Evolutionary conservation across 495 filamentous ascomycete species (phyloP).

Genomic region (Choiromyces venosus): DNA sequence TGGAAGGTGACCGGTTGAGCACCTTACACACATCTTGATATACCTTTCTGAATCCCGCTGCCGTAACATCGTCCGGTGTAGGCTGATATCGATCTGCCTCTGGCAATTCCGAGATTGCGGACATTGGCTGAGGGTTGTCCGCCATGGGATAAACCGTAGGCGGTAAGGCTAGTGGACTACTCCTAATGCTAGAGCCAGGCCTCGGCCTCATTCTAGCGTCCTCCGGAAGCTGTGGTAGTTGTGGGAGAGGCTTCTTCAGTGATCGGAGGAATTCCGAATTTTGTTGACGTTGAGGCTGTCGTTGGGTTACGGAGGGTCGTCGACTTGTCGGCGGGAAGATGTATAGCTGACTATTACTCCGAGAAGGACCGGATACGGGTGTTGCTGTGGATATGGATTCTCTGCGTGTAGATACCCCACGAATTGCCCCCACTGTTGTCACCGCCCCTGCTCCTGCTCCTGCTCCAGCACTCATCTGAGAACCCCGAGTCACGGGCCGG

Average conservation of each 20-base stretch:
- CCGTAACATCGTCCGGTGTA: neutral
- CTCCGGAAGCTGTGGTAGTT: neutral
- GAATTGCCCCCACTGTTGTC: neutral
- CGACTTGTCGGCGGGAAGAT: neutral
- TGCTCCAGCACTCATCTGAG: neutral
- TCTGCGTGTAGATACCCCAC: neutral
- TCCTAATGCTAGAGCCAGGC: neutral
- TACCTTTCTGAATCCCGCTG: neutral
- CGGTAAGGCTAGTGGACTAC: neutral
- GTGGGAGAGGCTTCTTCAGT: neutral
- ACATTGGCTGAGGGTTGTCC: neutral
- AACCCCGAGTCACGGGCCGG: neutral
- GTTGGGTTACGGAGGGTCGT: neutral
- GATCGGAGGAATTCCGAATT: neutral
- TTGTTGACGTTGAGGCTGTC: neutral
- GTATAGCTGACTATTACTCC: neutral
- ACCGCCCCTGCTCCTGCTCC: neutral
- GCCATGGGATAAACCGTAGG: neutral
- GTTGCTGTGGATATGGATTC: neutral
- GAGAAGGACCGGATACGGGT: neutral
- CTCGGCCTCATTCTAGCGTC: neutral
- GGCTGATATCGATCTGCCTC: neutral
- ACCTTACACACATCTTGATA: neutral
- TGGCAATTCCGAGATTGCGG: neutral
- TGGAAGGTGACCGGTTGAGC: neutral